Base-by-base conservation (phyloP, 352 stramenopile genomes). In the Saprolegnia diclina region DNA sequence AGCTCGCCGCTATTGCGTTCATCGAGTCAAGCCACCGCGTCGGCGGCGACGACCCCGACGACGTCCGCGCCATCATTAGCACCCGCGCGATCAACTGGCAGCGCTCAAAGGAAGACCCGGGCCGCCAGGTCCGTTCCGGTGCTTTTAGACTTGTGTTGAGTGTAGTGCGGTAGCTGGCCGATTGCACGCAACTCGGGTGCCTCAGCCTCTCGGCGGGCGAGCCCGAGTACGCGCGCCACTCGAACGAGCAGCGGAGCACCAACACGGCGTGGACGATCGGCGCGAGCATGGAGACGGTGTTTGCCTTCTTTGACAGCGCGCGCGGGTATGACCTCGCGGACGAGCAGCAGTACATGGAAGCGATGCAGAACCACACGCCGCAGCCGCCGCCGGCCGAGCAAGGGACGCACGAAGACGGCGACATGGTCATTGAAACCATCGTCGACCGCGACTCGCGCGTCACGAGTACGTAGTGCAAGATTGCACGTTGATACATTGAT, bases 241-340 rank as follows among this genome's bases (percentile, higher is more conserved):
- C 63, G 35, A 52, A 52, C 7, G 81, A 93, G 64, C 82, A 91
- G 56, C 89, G 87, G 56, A 88, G 78, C 10, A 87, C 77, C 0
- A 94, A 92, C 69, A 94, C 82, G 16, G 82, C 86, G 35, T 91
- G 84, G 84, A 94, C 86, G 0, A 94, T 92, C 71, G 81, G 76
- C 0, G 82, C 82, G 4, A 91, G 83, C 65, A 92, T 94, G 82
- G 77, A 90, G 35, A 94, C 83, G 4, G 82, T 92, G 1, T 92
- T 94, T 69, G 83, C 86, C 14, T 94, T 94, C 59, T 92, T 94
- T 48, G 84, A 91, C 22, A 91, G 81, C 71, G 86, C 86, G 52
- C 74, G 83, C 22, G 83, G 82, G 5, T 92, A 84, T 0, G 63
- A 69, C 38, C 88, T 92, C 82, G 81, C 85, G 0, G 82, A 92